These are phyloP conservation scores for Aquilaria agallochum DNA, from an alignment of 441 rosid species.

Conservation along the genomic window DNA sequence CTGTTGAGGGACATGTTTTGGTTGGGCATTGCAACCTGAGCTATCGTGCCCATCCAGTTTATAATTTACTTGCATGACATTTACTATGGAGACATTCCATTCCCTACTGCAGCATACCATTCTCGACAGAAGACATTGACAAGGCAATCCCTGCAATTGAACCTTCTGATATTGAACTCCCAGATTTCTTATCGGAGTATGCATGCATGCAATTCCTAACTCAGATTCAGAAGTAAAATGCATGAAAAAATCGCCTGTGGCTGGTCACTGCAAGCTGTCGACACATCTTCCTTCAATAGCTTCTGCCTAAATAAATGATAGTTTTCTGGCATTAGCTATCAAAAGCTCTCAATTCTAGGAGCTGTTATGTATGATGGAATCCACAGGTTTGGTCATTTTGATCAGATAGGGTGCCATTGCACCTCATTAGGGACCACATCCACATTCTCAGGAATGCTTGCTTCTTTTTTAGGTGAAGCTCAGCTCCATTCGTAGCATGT, in stretches of 20 bases:
- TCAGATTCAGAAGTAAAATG: slow-evolving; percentile 28
- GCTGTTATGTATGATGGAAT: slow-evolving; percentile 9
- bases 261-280: too few relatives aligned
- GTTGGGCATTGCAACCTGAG: too few relatives aligned
- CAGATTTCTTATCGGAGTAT: slow-evolving; percentile 52
- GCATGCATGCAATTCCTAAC: slow-evolving; percentile 67
- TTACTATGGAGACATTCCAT: not conserved
- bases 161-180: slow-evolving; percentile 62
- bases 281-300: not conserved
- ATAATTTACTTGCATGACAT: not conserved
- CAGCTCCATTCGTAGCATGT: slow-evolving; percentile 18
- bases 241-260: not conserved
- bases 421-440: not conserved
- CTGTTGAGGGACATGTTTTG: too few relatives aligned
- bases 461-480: slow-evolving; percentile 16
- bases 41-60: too few relatives aligned
- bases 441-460: slow-evolving; percentile 14
- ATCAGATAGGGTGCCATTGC: slow-evolving; percentile 7
- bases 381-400: slow-evolving; percentile 6
- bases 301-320: not conserved
- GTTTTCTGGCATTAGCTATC: not conserved
- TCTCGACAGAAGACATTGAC: slow-evolving; percentile 94
- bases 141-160: slow-evolving; percentile 84
- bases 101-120: slow-evolving; percentile 73
- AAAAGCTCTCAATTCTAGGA: not conserved